phyloP scores from a whole-genome alignment of 768 basidiomycete genomes.

The Leccinellum albellum region DNA sequence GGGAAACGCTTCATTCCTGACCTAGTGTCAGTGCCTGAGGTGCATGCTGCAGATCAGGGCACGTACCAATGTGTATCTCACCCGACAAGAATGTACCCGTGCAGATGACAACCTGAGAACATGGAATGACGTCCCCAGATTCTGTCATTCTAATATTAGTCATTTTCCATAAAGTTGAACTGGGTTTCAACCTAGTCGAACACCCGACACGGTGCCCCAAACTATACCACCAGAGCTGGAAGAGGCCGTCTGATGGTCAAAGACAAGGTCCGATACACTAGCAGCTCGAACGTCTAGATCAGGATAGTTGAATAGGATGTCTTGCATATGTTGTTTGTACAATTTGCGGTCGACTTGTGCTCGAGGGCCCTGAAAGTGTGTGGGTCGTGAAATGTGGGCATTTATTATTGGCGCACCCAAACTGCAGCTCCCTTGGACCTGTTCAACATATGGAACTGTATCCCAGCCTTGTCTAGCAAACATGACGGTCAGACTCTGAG shows the following conservation, averaged over 20 bases:
- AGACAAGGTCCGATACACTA: slow-evolving; percentile 75
- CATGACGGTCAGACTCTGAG: neutral
- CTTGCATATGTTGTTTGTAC: slow-evolving; percentile 83
- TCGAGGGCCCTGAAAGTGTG: slow-evolving; percentile 64
- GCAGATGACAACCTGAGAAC: slow-evolving; percentile 81
- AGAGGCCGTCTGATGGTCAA: slow-evolving; percentile 42
- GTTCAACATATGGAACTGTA: slow-evolving; percentile 86
- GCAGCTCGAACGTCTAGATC: slow-evolving; percentile 67
- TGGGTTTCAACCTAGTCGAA: slow-evolving; percentile 53
- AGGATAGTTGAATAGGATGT: slow-evolving; percentile 57
- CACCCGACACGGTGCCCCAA: slow-evolving; percentile 60
- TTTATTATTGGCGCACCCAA: slow-evolving; percentile 55
- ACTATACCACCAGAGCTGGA: slow-evolving; percentile 23
- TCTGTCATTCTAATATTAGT: slow-evolving; percentile 40
- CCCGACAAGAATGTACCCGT: slow-evolving; percentile 91
- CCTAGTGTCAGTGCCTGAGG: neutral
- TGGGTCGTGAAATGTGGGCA: neutral
- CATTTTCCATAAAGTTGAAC: neutral
- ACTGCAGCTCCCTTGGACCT: slow-evolving; percentile 84
- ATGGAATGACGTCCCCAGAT: slow-evolving; percentile 67
- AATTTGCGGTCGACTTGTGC: slow-evolving; percentile 85
- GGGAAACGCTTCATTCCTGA: slow-evolving; percentile 69
- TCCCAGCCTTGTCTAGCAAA: slow-evolving; percentile 73
- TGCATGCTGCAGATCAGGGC: neutral
- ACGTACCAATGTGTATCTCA: slow-evolving; percentile 82